Evolutionary conservation across 75 land plant species (phyloP).

Genomic region (Chamaecyparis obtusa): DNA sequence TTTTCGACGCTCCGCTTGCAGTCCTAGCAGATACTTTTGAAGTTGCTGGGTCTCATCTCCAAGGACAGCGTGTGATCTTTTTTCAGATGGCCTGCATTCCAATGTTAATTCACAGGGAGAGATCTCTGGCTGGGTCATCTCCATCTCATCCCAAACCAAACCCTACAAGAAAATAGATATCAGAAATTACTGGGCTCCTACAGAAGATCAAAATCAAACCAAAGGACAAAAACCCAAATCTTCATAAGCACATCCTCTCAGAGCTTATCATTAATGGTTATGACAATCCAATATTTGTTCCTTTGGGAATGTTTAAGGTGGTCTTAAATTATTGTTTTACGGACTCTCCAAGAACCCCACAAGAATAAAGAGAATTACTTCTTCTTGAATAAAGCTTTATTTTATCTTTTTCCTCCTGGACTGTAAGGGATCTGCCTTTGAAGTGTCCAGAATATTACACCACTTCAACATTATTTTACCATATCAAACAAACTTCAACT

Average conservation of each 20-base stretch:
- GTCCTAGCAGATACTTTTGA: slow-evolving; percentile 38
- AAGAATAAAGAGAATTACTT: neutral
- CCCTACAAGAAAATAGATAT: neutral
- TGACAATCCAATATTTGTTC: neutral
- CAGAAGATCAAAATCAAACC: neutral
- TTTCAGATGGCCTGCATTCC: neutral
- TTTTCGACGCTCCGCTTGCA: slow-evolving; percentile 77
- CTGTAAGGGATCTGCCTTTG: slow-evolving; percentile 5
- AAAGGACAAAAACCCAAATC: neutral
- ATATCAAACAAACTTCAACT: slow-evolving; percentile 5
- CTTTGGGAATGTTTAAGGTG: neutral
- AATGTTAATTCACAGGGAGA: neutral
- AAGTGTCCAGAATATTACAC: neutral
- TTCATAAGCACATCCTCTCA: neutral
- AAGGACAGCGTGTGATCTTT: neutral
- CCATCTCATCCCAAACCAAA: neutral
- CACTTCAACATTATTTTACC: neutral
- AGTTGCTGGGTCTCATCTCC: slow-evolving; percentile 24
- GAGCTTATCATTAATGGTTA: neutral
- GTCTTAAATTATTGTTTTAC: neutral
- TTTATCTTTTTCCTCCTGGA: slow-evolving; percentile 6
- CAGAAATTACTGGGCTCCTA: neutral
- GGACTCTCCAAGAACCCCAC: neutral
- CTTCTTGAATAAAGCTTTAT: neutral
- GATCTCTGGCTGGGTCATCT: neutral